Base-by-base conservation (phyloP, 2,329 filamentous ascomycete species). In the Claviceps humidiphila region DNA sequence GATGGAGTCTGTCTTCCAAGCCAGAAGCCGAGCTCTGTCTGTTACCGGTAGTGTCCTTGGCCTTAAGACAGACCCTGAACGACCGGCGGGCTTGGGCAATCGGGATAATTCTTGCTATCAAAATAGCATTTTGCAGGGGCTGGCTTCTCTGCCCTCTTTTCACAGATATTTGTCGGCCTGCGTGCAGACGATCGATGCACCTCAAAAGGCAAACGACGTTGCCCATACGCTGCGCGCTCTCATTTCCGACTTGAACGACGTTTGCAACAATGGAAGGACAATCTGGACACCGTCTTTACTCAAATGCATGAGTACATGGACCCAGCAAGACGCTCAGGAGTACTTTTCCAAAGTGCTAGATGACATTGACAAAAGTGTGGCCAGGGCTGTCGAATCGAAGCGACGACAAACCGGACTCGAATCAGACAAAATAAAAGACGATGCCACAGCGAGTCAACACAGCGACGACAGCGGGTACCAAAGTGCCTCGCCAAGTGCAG, bases 91-190 rank as follows among this genome's bases (percentile, higher is more conserved):
- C 0, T 71, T 97, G 51, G 89, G 88, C 9, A 98, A 98, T 65
- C 84, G 83, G 71, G 88, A 95, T 71, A 95, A 96, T 65, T 95
- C 89, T 1, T 97, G 93, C 72, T 98, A 95, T 66, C 93, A 97
- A 68, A 98, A 98, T 67, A 96, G 90, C 64, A 84, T 96, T 20
- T 80, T 98, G 11, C 89, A 95, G 66, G 83, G 84, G 6, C 72
- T 97, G 43, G 83, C 90, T 1, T 85, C 90, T 4, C 73, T 97
- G 34, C 76, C 78, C 17, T 78, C 84, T 4, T 71, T 97, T 34
- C 77, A 78, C 26, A 71, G 70, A 2, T 93, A 89, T 61, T 75
- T 95, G 7, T 71, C 70, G 1, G 69, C 66, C 8, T 68, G 74
- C 22, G 68, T 71, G 2, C 59, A 60, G 34, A 56, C 61, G 44